These are phyloP conservation scores for Sporothrix globosa DNA, from an alignment of 2,329 filamentous ascomycete genomes.

Conservation along the genomic window DNA sequence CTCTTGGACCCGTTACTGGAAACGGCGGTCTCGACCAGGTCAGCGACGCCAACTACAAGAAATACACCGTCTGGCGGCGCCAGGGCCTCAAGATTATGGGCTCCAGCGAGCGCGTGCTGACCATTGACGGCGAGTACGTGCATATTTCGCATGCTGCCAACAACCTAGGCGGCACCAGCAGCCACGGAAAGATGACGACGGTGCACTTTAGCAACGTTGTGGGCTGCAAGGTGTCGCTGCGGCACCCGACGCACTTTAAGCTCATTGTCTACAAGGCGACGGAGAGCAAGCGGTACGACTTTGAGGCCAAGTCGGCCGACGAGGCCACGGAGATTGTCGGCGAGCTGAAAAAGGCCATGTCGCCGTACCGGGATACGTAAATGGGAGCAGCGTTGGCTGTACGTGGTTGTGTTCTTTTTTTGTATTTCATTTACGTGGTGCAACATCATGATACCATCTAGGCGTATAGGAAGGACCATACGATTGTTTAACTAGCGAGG, in stretches of 20 bases:
- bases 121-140: slow-evolving; percentile 84
- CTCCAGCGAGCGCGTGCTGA: slow-evolving; percentile 73
- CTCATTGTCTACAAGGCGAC: slow-evolving; percentile 70
- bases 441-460: slow-evolving; percentile 1
- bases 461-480: background rate
- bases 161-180: slow-evolving; percentile 58
- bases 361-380: slow-evolving; percentile 62
- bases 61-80: slow-evolving; percentile 79
- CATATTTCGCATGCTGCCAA: slow-evolving; percentile 74
- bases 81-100: slow-evolving; percentile 80
- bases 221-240: slow-evolving; percentile 77
- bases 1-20: background rate
- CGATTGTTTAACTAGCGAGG: background rate
- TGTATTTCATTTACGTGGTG: background rate
- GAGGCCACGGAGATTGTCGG: slow-evolving; percentile 79
- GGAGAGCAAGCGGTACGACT: slow-evolving; percentile 82
- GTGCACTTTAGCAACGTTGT: slow-evolving; percentile 82
- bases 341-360: slow-evolving; percentile 76
- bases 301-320: slow-evolving; percentile 71
- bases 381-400: background rate
- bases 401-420: background rate
- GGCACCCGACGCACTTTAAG: slow-evolving; percentile 79
- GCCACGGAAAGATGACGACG: slow-evolving; percentile 76
- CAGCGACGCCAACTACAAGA: slow-evolving; percentile 65
- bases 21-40: slow-evolving; percentile 61